These are phyloP conservation scores for Paramecium tetraurelia DNA, from an alignment of 73 alveolate genomes.

Conservation along the genomic window DNA sequence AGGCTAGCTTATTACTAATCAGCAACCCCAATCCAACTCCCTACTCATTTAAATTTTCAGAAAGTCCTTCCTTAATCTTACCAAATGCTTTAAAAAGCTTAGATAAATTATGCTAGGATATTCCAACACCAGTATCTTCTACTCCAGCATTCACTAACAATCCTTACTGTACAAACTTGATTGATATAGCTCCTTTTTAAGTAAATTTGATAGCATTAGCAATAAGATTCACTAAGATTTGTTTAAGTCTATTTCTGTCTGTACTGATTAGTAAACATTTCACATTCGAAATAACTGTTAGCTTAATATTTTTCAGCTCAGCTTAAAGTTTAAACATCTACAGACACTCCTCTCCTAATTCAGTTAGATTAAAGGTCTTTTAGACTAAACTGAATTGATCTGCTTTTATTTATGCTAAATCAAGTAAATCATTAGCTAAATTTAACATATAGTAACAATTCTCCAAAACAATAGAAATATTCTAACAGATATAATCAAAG, in stretches of 20 bases:
- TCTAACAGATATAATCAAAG: not conserved
- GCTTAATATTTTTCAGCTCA: not conserved
- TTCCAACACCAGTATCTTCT: conserved; percentile 70
- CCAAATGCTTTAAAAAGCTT: conserved; percentile 64
- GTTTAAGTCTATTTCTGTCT: conserved; percentile 62
- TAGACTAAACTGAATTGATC: not conserved
- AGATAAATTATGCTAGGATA: conserved; percentile 33
- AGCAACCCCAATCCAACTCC: conserved; percentile 36
- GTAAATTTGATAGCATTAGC: conserved; percentile 72
- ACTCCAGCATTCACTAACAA: conserved; percentile 52
- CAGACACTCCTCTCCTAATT: not conserved
- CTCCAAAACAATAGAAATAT: conserved; percentile 36
- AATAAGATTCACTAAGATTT: conserved; percentile 61
- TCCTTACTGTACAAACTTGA: conserved; percentile 25
- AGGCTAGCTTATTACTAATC: conserved; percentile 9
- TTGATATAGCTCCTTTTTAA: conserved; percentile 48
- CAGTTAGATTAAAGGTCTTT: not conserved
- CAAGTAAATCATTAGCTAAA: conserved; percentile 52
- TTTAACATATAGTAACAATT: conserved; percentile 32
- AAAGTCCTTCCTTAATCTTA: not conserved
- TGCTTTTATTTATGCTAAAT: conserved; percentile 56
- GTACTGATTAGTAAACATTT: not conserved
- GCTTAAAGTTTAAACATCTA: conserved; percentile 58
- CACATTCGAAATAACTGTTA: not conserved
- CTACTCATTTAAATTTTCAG: not conserved